phyloP scores from a whole-genome alignment of 1,139 yeast genomes.

The Pichia sp. region DNA sequence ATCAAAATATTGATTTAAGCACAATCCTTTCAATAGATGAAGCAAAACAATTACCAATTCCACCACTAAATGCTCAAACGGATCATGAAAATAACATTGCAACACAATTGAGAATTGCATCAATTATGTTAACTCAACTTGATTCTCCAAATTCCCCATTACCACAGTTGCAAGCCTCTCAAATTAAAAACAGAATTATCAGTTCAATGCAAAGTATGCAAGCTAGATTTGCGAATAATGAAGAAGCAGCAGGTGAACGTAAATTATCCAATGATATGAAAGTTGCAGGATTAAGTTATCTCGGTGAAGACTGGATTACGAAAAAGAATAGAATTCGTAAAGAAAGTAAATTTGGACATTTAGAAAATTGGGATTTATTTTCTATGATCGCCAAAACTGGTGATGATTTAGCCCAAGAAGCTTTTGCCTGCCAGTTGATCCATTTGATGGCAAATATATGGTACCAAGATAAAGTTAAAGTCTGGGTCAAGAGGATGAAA shows the following conservation, averaged over 20 bases:
- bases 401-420: slow-evolving; percentile 91
- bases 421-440: slow-evolving; percentile 92
- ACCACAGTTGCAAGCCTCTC: slow-evolving; percentile 64
- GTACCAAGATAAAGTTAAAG: slow-evolving; percentile 58
- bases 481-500: slow-evolving; percentile 92
- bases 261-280: slow-evolving; percentile 87
- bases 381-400: slow-evolving; percentile 97
- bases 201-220: slow-evolving; percentile 87
- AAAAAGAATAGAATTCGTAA: slow-evolving; percentile 74
- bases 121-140: slow-evolving; percentile 86
- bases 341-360: slow-evolving; percentile 74
- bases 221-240: slow-evolving; percentile 51
- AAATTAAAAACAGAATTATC: slow-evolving; percentile 71
- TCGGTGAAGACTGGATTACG: slow-evolving; percentile 90
- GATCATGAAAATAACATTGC: slow-evolving; percentile 55
- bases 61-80: slow-evolving; percentile 16
- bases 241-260: slow-evolving; percentile 83
- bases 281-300: slow-evolving; percentile 59
- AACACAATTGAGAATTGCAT: slow-evolving; percentile 91
- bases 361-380: slow-evolving; percentile 88
- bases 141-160: slow-evolving; percentile 55
- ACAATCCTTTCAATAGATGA: slow-evolving; percentile 5
- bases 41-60: slow-evolving; percentile 2
- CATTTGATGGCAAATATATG: slow-evolving; percentile 81
- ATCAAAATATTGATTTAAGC: slow-evolving; percentile 9